phyloP scores from a whole-genome alignment of 208 protist genomes.

The Acanthamoeba divionensis region DNA sequence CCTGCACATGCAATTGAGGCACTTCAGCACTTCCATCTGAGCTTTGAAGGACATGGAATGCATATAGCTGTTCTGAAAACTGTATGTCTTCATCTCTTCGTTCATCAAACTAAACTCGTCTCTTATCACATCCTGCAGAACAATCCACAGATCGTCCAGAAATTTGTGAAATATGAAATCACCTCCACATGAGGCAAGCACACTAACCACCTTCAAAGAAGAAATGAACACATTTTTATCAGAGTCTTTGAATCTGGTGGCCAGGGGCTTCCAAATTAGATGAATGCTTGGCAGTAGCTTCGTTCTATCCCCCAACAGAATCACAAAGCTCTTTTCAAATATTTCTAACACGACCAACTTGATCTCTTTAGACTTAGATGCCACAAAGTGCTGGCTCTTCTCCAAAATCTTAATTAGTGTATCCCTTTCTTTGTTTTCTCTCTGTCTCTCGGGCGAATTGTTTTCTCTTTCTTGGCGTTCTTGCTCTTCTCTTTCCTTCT shows the following conservation, averaged over 20 bases:
- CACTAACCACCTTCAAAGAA: neutral
- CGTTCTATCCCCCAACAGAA: slow-evolving; percentile 16
- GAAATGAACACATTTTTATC: neutral
- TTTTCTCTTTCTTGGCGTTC: neutral
- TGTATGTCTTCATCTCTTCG: no score
- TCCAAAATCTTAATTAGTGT: slow-evolving; percentile 8
- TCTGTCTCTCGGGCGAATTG: neutral
- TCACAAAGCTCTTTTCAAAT: neutral
- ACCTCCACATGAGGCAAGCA: neutral
- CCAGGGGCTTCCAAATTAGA: slow-evolving; percentile 1
- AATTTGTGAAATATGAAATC: slow-evolving; percentile 19
- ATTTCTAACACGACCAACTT: neutral
- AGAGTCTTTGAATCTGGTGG: neutral
- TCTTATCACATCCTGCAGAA: neutral
- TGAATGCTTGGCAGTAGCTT: neutral
- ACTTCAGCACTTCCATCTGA: no score
- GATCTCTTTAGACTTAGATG: neutral
- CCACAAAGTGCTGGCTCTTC: slow-evolving; percentile 17
- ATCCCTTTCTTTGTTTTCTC: neutral
- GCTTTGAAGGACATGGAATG: no score
- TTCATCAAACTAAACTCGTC: no score
- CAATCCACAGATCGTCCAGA: neutral
- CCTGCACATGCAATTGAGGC: no score
- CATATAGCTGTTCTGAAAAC: no score
- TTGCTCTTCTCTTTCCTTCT: neutral